Base-by-base conservation (phyloP, 176 grass and related monocot species). In the Chrysopogon serrulatus region DNA sequence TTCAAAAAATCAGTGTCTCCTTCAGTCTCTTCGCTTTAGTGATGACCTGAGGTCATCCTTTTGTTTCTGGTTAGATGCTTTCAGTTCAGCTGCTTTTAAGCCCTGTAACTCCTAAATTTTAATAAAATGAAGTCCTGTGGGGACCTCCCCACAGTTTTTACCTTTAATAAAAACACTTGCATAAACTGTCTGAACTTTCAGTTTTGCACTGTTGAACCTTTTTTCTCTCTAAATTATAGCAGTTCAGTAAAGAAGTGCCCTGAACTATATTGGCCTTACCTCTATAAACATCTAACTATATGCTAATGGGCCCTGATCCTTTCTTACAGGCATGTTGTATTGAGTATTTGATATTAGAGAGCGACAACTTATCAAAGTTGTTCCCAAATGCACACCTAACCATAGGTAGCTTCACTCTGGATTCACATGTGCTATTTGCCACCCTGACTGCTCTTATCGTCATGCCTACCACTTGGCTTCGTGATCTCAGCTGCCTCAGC, bases 401-500 rank as follows among this genome's bases (percentile, higher is more conserved):
- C 49, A 91, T 94, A 36, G 86, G 92, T 42, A 87, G 90, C 74
- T 67, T 91, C 42, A 80, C 91, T 68, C 59, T 97, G 10, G 81
- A 92, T 78, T 85, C 93, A 18, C 87, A 91, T 43, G 32, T 92
- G 12, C 89, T 97, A 71, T 95, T 98, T 28, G 91, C 96, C 24
- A 93, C 92, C 79, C 39, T 95, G 63, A 95, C 89, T 48, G 92
- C 93, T 23, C 35, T 95, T 17, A 27, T 98, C 4, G 91, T 95
- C 66, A 90, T 98, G 48, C 96, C 96, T 23, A 98, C 96, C 39
- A 98, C 96, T 33, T 98, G 93, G 93, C 89, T 98, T 42, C 96
- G 93, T 2, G 93, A 98, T 77, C 89, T 95, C 21, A 98, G 87
- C 48, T 43, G 90, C 39, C 87, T 98, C 21, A 98, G 96, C 74